Percentiles rank a stretch among this genome's conserved stretches.
phyloP scores from a whole-genome alignment of 352 stramenopile genomes.

The Porosira glacialis region DNA sequence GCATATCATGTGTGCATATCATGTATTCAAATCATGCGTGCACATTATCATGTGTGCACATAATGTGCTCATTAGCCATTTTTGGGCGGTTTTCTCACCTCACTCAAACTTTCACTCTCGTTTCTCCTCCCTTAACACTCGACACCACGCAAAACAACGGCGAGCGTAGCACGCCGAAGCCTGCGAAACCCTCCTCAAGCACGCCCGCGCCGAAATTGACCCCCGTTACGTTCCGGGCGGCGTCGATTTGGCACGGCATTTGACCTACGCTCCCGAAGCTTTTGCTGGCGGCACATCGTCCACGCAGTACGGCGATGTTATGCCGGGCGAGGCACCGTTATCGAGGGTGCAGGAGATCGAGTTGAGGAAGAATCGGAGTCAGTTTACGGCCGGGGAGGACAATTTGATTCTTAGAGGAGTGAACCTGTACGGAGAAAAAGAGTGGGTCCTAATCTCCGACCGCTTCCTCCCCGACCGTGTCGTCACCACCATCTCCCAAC shows the following conservation, averaged over 20 bases:
- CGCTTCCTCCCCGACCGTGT: slow-evolving; percentile 76
- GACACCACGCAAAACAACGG: too few species aligned
- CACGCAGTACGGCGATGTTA: slow-evolving; percentile 23
- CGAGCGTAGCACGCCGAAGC: slow-evolving; percentile 53
- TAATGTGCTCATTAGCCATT: neutral
- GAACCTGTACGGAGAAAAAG: slow-evolving; percentile 80
- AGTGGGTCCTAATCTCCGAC: slow-evolving; percentile 78
- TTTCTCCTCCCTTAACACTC: neutral
- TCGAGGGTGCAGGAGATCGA: slow-evolving; percentile 52
- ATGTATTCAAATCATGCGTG: too few species aligned
- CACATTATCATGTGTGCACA: too few species aligned
- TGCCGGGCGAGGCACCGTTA: slow-evolving; percentile 42
- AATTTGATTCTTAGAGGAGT: slow-evolving; percentile 75
- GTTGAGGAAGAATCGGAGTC: slow-evolving; percentile 58
- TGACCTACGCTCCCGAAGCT: slow-evolving; percentile 65
- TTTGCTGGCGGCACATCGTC: too few species aligned
- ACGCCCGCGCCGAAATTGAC: slow-evolving; percentile 58
- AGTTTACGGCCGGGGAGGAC: slow-evolving; percentile 75
- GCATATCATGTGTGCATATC: too few species aligned
- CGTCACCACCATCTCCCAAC: slow-evolving; percentile 71
- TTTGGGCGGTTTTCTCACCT: neutral
- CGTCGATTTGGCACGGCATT: slow-evolving; percentile 22
- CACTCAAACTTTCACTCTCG: slow-evolving; percentile 3
- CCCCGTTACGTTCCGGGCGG: slow-evolving; percentile 7
- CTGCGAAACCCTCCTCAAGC: slow-evolving; percentile 67